Evolutionary conservation across 352 stramenopile species (phyloP), one percentile per base, ranked within the genome.

Genomic region (Globisporangium uncinulatum): DNA sequence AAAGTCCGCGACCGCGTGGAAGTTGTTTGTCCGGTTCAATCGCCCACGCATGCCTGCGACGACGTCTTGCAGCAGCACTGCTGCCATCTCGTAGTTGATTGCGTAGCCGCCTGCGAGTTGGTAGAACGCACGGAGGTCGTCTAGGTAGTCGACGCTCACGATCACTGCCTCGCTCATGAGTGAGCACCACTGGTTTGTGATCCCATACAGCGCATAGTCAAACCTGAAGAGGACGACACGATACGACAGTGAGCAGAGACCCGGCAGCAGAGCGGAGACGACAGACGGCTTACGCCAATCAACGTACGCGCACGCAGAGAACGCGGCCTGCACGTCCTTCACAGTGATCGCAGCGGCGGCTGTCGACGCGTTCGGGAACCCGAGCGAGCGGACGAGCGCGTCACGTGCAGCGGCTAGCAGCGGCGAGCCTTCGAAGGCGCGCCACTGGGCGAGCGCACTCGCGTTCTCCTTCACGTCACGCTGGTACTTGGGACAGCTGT

Each of bases 31-130:
- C 8, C 70, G 71, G 0, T 59, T 57, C 49, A 76, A 69, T n/a
- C 74, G 71, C 21, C 70, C 67, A 36, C 73, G 73, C 62, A 92
- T 89, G 20, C 61, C 61, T 0, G 47, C 47, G 24, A 83, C 65
- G 17, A 90, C 67, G 54, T 90, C 70, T 48, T 78, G 69, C 8
- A 92, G 62, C 29, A 92, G 56, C 37, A 86, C 71, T 0, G 74
- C 63, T 14, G 83, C 74, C 60, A 92, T 92, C 56, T 89, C 73
- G 59, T 88, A 89, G 56, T 87, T 86, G 58, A 92, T 86, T 17
- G 71, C 62, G 63, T 79, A 79, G 4, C 79, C 83, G 0, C 65
- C 69, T 0, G 70, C 78, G 34, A 81, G 74, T 48, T 84, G 55
- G 56, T 89, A 90, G 63, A 87, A 92, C 37, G 72, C 65, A 54